Evolutionary conservation across 192 early-diverging fungal species (phyloP).

Genomic region (Gigaspora rosea): DNA sequence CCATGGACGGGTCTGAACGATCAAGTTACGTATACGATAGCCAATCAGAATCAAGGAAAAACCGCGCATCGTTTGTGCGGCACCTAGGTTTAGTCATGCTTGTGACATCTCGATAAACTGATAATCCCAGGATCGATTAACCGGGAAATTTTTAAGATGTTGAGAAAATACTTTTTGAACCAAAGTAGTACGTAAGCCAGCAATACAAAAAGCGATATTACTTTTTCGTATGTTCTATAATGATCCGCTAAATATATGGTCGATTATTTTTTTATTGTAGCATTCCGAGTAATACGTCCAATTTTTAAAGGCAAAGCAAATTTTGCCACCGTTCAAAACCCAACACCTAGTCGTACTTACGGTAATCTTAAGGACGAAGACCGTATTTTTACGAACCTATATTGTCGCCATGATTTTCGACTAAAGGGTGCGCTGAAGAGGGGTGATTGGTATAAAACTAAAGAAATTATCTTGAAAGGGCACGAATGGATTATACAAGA

Average conservation of each 20-base stretch:
- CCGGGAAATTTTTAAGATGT: neutral
- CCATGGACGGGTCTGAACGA: too few species aligned
- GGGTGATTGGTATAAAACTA: constrained; percentile 99
- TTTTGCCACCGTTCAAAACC: constrained; percentile 29
- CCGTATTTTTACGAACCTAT: constrained; percentile 98
- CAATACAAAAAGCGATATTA: neutral
- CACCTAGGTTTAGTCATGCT: too few species aligned
- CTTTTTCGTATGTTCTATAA: neutral
- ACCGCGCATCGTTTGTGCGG: too few species aligned
- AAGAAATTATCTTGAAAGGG: constrained; percentile 95
- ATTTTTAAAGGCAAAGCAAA: constrained; percentile 5
- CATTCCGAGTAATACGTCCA: neutral
- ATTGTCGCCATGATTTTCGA: constrained; percentile 87
- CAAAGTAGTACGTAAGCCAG: neutral
- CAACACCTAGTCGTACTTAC: constrained; percentile 52
- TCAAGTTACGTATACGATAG: too few species aligned
- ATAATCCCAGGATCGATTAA: too few species aligned
- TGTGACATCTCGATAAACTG: too few species aligned
- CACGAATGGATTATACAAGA: constrained; percentile 97
- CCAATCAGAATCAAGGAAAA: too few species aligned
- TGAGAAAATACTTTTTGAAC: neutral
- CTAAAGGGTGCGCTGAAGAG: constrained; percentile 90
- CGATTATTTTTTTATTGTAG: neutral
- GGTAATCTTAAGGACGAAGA: constrained; percentile 86
- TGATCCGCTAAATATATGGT: neutral